Base-by-base conservation (phyloP, 441 rosid species). In the Populus hybrid region DNA sequence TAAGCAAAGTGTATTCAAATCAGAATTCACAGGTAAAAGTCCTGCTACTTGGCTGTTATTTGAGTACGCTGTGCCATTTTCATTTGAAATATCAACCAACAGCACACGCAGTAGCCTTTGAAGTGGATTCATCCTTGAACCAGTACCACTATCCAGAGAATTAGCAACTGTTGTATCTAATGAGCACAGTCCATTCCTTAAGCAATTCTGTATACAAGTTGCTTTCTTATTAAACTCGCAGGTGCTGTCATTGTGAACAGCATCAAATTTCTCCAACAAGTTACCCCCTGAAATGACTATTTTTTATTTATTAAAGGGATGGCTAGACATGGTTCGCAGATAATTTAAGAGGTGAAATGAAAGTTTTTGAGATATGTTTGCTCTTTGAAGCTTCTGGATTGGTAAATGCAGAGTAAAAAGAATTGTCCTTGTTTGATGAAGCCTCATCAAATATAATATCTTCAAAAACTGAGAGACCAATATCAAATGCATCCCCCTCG, bases 61-160 rank as follows among this genome's bases (percentile, higher is more conserved):
- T 61, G 80, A 75, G 78, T 74, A 76, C 74, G 70, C 38, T 63
- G 68, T 63, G 38, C 81, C 83, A 66, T 69, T 72, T 73, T 80
- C 78, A 84, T 96, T 96, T 69, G 98, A 89, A 81, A 91, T 87
- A 84, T 94, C 95, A 67, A 71, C 82, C 84, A 93, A 82, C 42
- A 90, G 88, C 82, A 85, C 81, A 30, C 81, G 80, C 79, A 83
- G 82, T 80, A 88, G 76, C 80, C 85, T 88, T 77, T 83, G 79
- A 78, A 70, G 78, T 72, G 82, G 80, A 81, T 77, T 84, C 67
- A 32, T 80, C 70, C 80, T 81, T 57, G 81, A 83, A 73, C 54
- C 67, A 75, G 67, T 75, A 67, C 83, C 82, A 67, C 81, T 86
- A 77, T 36, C 80, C 68, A 42, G 81, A 75, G 86, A 76, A 80